These are phyloP conservation scores for Thuja plicata DNA, from an alignment of 83 land plant species.

Conservation along the genomic window DNA sequence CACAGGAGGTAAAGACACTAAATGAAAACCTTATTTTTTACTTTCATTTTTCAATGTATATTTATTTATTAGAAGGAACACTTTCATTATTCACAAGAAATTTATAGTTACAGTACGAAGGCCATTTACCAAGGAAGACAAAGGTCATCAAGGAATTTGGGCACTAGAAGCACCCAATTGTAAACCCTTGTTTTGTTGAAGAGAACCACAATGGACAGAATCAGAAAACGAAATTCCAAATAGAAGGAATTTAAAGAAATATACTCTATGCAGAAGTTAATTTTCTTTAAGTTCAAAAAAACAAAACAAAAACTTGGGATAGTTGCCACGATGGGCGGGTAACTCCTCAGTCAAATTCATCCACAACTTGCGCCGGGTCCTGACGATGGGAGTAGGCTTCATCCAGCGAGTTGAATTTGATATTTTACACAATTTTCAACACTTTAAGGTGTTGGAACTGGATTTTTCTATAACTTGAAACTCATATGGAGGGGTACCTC, in stretches of 20 bases:
- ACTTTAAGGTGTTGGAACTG: too few relatives aligned
- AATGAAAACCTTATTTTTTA: background rate
- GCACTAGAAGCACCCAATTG: background rate
- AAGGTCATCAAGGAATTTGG: background rate
- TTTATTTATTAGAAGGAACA: background rate
- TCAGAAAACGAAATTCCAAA: background rate
- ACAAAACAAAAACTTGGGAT: background rate
- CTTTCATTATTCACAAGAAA: background rate
- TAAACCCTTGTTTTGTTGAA: background rate
- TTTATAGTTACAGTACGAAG: slow-evolving; percentile 25
- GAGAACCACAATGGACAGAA: background rate
- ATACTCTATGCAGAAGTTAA: background rate
- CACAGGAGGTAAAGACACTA: slow-evolving; percentile 1
- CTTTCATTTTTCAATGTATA: background rate
- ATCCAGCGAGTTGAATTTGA: slow-evolving; percentile 19
- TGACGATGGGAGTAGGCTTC: background rate
- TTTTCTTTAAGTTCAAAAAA: too few relatives aligned
- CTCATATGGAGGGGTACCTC: too few relatives aligned
- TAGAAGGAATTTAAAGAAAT: background rate
- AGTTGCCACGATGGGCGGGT: background rate
- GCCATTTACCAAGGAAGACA: slow-evolving; percentile 15
- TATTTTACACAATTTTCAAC: background rate
- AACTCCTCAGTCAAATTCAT: background rate
- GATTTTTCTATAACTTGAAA: background rate
- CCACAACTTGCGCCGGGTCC: background rate